Evolutionary conservation across 2,329 filamentous ascomycete genomes (phyloP).

Genomic region (Ambrosiella xylebori): DNA sequence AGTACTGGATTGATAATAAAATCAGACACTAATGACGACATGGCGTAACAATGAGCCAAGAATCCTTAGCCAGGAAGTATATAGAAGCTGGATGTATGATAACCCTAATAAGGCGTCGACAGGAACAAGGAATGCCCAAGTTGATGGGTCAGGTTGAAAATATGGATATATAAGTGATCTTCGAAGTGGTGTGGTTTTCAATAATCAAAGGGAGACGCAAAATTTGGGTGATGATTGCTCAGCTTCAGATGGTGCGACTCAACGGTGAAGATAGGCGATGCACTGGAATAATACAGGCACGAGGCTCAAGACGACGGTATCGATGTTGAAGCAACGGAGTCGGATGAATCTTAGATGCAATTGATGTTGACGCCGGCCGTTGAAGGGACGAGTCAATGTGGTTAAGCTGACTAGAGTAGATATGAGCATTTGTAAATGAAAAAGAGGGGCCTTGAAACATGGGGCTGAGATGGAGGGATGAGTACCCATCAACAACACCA

Average conservation of each 20-base stretch:
- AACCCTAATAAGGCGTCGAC: neutral
- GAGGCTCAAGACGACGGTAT: neutral
- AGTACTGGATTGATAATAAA: conserved; percentile 50
- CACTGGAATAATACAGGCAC: neutral
- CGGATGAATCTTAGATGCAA: too few relatives aligned
- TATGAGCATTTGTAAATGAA: too few relatives aligned
- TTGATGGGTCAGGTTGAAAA: neutral
- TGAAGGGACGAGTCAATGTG: too few relatives aligned
- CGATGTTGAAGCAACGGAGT: neutral
- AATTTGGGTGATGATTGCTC: neutral
- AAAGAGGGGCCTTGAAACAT: too few relatives aligned
- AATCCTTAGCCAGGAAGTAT: neutral
- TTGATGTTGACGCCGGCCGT: too few relatives aligned
- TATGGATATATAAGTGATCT: too few relatives aligned
- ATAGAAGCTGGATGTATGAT: neutral
- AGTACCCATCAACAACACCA: too few relatives aligned
- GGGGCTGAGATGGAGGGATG: too few relatives aligned
- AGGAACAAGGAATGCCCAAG: neutral
- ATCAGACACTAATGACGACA: conserved; percentile 47
- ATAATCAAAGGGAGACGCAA: too few relatives aligned
- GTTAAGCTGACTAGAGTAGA: too few relatives aligned
- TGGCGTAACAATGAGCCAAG: conserved; percentile 18
- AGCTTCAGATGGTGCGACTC: neutral
- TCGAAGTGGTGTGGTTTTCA: too few relatives aligned
- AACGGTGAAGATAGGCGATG: neutral